These are phyloP conservation scores for Hypoxylon sp. DNA, from an alignment of 2,329 filamentous ascomycete genomes.

Conservation along the genomic window DNA sequence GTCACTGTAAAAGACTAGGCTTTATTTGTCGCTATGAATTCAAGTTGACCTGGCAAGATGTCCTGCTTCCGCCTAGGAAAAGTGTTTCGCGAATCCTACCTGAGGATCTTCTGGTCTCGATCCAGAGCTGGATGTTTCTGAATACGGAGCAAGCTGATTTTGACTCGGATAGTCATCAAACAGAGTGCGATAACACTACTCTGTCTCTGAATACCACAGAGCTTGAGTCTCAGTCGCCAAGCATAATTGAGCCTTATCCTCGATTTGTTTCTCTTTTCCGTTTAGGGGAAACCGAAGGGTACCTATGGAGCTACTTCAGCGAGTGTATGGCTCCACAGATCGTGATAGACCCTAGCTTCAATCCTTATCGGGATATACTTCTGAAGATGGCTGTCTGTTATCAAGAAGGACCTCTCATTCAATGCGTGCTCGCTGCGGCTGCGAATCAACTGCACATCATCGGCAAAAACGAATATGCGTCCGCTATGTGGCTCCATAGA, in stretches of 20 bases:
- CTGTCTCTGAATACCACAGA: too few species aligned
- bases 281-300: constrained; percentile 31
- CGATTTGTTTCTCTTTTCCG: constrained; percentile 28
- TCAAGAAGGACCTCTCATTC: constrained; percentile 40
- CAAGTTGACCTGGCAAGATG: constrained; percentile 36
- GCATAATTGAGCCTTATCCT: constrained; percentile 10
- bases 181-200: too few species aligned
- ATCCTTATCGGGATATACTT: constrained; percentile 43
- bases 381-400: constrained; percentile 38
- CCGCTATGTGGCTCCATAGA: constrained; percentile 35
- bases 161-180: constrained; percentile 3
- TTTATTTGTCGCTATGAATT: constrained; percentile 39
- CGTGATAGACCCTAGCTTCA: constrained; percentile 37
- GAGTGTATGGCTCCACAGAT: constrained; percentile 39
- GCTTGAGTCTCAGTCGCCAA: background rate
- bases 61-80: constrained; percentile 6
- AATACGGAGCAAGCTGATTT: constrained; percentile 28
- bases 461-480: constrained; percentile 34
- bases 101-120: constrained; percentile 25
- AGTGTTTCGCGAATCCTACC: constrained; percentile 6
- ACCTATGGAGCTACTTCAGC: constrained; percentile 43
- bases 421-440: constrained; percentile 43
- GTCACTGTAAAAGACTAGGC: constrained; percentile 34
- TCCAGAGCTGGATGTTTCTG: constrained; percentile 33
- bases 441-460: constrained; percentile 43